Evolutionary conservation across 495 filamentous ascomycete genomes (phyloP), one percentile per base, ranked within the genome.

Genomic region (Neurospora pannonica): DNA sequence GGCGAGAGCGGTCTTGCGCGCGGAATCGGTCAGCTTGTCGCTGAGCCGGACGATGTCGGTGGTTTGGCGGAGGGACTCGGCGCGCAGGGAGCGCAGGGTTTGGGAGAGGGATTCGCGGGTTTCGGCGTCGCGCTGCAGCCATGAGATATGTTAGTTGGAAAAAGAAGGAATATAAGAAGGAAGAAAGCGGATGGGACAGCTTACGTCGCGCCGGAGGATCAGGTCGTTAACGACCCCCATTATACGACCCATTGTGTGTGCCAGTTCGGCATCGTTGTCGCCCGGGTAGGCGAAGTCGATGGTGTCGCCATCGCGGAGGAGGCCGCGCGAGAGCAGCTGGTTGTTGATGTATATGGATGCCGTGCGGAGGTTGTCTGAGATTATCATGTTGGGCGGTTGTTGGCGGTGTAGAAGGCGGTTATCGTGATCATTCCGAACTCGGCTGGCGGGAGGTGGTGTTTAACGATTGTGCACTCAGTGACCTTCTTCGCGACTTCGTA

Each of bases 271-370:
- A 38, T 92, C 90, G 70, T 85, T 87, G 74, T 88, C 88, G 70
- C 91, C 54, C 17, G 94, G 93, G 38, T 88, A 83, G 74, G 92
- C 90, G 80, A 98, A 99, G 79, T 97, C 90, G 81, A 99, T 96
- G 38, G 88, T 88, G 73, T 89, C 87, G 76, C 94, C 92, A 90
- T 93, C 92, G 78, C 92, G 92, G 13, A 98, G 84, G 28, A 99
- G 87, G 24, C 96, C 96, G 48, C 96, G 90, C 5, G 95, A 94
- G 40, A 97, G 88, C 38, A 99, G 86, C 73, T 97, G 91, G 81
- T 98, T 97, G 85, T 99, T 99, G 84, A 99, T 92, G 83, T 98
- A 98, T 69, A 90, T 89, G 72, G 95, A 97, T 36, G 96, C 96
- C 73, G 94, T 93, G 77, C 92, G 89, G 67, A 98, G 85, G 83